Conservation (phyloP, 2,329 filamentous ascomycete genomes). For the Lasiodiplodia citricola region DNA sequence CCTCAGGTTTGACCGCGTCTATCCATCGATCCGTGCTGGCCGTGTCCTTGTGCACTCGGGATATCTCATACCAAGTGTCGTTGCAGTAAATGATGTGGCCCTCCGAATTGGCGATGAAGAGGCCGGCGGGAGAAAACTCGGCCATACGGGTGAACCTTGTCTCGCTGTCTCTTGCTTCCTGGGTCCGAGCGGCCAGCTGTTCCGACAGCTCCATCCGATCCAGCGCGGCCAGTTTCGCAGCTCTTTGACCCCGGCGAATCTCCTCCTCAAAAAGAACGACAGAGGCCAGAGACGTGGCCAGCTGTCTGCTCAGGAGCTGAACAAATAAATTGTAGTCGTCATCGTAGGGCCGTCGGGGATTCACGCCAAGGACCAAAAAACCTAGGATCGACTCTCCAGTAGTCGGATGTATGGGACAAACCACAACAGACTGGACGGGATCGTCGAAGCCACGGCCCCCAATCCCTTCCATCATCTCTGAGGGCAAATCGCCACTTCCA, state of each 20-base stretch:
- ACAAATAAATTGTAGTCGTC: constrained; percentile 81
- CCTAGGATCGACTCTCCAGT: constrained; percentile 75
- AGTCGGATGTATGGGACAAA: constrained; percentile 80
- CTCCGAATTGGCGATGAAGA: constrained; percentile 78
- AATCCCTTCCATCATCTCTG: constrained; percentile 68
- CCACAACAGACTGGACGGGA: constrained; percentile 70
- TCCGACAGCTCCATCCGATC: constrained; percentile 79
- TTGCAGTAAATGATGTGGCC: constrained; percentile 81
- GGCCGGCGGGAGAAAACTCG: constrained; percentile 80
- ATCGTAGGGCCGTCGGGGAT: constrained; percentile 78
- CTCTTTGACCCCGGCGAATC: constrained; percentile 74
- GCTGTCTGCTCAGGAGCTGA: constrained; percentile 73
- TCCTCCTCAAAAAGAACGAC: constrained; percentile 85
- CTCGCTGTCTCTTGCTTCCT: constrained; percentile 67
- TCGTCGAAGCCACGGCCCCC: constrained; percentile 74
- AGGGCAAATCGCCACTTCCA: constrained; percentile 70
- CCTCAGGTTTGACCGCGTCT: constrained; percentile 71
- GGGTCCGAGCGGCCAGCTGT: constrained; percentile 69
- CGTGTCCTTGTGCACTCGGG: constrained; percentile 65
- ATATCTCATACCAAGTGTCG: constrained; percentile 74
- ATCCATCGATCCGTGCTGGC: constrained; percentile 71
- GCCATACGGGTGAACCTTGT: constrained; percentile 84
- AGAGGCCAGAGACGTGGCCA: constrained; percentile 80
- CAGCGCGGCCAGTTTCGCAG: constrained; percentile 74
- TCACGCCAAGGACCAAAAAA: constrained; percentile 79